Conservation (phyloP, 306 rosid genomes). For the Cyamopsis tetragonoloba region DNA sequence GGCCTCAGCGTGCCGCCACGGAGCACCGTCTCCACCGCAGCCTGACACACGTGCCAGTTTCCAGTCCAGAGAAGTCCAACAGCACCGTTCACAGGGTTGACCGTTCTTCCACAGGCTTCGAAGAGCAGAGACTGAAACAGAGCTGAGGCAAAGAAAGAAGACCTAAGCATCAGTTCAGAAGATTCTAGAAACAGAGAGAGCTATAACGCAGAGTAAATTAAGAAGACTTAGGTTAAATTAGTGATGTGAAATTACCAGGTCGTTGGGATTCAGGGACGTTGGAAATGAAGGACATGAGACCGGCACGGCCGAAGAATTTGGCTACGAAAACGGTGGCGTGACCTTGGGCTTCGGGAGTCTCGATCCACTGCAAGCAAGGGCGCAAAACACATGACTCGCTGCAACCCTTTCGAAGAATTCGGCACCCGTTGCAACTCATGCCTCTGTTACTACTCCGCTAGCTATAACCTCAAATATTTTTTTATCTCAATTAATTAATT, state of each 20-base stretch:
- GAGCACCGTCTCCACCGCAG: conserved; percentile 82
- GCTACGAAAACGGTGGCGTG: conserved; percentile 97
- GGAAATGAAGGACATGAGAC: conserved; percentile 90
- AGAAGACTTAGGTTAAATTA: background rate
- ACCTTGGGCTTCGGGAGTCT: conserved; percentile 78
- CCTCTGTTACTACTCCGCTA: no score
- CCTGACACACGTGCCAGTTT: conserved; percentile 90
- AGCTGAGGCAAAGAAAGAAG: conserved; percentile 46
- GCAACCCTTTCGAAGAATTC: conserved; percentile 97
- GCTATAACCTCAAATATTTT: background rate
- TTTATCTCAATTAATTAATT: no score
- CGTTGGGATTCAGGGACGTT: conserved; percentile 82
- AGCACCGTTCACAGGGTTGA: conserved; percentile 84
- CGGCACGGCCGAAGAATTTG: conserved; percentile 98
- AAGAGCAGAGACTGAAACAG: conserved; percentile 76
- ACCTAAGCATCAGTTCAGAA: background rate
- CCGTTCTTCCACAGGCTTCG: conserved; percentile 91
- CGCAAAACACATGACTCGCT: conserved; percentile 81
- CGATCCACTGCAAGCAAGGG: conserved; percentile 93
- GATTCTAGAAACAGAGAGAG: background rate
- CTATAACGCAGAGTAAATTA: fast-evolving
- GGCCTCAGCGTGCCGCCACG: conserved; percentile 67
- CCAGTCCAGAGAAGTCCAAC: conserved; percentile 89
- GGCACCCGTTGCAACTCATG: conserved; percentile 99
- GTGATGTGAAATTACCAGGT: conserved; percentile 64